These are phyloP conservation scores for Puccinia triticina DNA, from an alignment of 1,284 basidiomycete genomes.

Conservation along the genomic window DNA sequence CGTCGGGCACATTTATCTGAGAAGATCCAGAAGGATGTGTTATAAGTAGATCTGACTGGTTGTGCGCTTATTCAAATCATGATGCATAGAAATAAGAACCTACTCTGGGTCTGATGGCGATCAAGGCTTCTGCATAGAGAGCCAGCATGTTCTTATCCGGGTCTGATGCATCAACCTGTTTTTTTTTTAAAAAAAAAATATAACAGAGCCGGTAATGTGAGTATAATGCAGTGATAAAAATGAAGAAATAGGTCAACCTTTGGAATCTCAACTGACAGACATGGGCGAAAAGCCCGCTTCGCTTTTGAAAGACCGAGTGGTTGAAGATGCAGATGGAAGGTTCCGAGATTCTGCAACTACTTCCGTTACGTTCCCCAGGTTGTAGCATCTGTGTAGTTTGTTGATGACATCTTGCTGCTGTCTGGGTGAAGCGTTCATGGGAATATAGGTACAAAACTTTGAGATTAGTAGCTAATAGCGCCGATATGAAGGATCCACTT, in stretches of 20 bases:
- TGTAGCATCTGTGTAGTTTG: constrained; percentile 68
- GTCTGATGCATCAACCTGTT: constrained; percentile 38
- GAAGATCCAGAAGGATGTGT: background rate
- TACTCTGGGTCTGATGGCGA: constrained; percentile 41
- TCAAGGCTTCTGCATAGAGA: constrained; percentile 37
- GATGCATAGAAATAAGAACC: background rate
- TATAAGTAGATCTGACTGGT: background rate
- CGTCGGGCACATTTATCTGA: constrained; percentile 46
- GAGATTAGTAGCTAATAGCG: constrained; percentile 32
- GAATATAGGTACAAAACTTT: background rate
- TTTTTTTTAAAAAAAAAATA: too few species aligned
- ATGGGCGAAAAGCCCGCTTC: constrained; percentile 63
- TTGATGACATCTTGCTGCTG: constrained; percentile 66
- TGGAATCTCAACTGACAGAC: constrained; percentile 63
- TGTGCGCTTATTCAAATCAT: background rate
- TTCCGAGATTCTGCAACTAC: constrained; percentile 51
- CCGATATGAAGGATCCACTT: background rate
- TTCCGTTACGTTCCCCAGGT: constrained; percentile 66
- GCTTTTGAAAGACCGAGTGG: constrained; percentile 63
- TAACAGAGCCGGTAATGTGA: background rate
- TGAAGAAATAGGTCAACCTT: constrained; percentile 57
- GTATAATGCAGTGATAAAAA: background rate
- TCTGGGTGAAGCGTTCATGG: constrained; percentile 64
- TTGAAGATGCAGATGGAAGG: constrained; percentile 63
- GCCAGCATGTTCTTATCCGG: constrained; percentile 38